These are phyloP conservation scores for Neocucurbitaria cava DNA, from an alignment of 2,329 filamentous ascomycete species.

Conservation along the genomic window DNA sequence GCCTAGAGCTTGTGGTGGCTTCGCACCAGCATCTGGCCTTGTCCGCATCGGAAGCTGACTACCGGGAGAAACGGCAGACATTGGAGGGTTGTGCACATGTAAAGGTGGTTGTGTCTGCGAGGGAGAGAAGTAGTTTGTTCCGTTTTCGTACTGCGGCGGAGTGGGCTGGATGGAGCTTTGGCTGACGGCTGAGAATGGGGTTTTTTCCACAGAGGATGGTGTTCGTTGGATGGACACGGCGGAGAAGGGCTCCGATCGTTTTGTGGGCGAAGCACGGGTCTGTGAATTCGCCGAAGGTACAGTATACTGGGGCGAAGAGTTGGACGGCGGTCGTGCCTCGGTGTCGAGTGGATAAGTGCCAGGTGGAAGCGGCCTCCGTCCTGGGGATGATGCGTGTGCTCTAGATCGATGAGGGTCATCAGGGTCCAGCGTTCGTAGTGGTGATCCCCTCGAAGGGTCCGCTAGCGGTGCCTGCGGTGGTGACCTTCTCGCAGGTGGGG, in stretches of 20 bases:
- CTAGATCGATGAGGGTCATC: constrained; percentile 42
- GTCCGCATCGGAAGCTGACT: constrained; percentile 23
- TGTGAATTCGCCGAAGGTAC: constrained; percentile 31
- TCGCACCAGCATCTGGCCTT: constrained; percentile 23
- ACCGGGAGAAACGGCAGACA: constrained; percentile 9
- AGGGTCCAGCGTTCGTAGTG: constrained; percentile 21
- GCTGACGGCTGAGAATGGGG: constrained; percentile 21
- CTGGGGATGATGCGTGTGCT: constrained; percentile 39
- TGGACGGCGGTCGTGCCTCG: constrained; percentile 32
- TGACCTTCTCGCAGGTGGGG: constrained; percentile 25
- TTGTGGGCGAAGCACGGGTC: constrained; percentile 26
- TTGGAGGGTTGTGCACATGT: constrained; percentile 12
- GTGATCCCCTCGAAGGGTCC: constrained; percentile 17
- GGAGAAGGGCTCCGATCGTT: constrained; percentile 29
- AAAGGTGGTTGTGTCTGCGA: constrained; percentile 17
- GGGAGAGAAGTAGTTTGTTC: constrained; percentile 13
- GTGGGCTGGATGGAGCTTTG: constrained; percentile 30
- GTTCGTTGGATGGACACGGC: constrained; percentile 24
- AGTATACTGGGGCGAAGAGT: constrained; percentile 36
- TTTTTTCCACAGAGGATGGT: constrained; percentile 20
- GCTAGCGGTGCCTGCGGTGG: constrained; percentile 25
- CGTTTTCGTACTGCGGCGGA: constrained; percentile 31
- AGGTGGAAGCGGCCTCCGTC: constrained; percentile 32
- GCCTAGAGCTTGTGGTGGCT: constrained; percentile 20
- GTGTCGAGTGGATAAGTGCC: constrained; percentile 34